phyloP scores from a whole-genome alignment of 1,139 yeast species.

The Hansenula lynferdii region DNA sequence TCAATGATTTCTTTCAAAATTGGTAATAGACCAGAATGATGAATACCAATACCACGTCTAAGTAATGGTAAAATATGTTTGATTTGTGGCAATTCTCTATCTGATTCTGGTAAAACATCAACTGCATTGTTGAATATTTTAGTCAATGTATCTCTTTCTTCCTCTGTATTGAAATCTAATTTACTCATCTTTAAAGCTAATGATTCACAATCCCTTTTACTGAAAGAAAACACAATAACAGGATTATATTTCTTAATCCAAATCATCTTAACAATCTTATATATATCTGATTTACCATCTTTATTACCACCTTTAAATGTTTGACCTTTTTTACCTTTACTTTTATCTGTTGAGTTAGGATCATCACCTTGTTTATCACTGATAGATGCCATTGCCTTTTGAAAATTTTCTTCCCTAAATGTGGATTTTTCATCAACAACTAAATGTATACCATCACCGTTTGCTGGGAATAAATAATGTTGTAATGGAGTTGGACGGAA shows the following conservation, averaged over 20 bases:
- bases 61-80: slow-evolving; percentile 83
- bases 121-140: slow-evolving; percentile 90
- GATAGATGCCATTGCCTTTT: slow-evolving; percentile 95
- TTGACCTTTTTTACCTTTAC: slow-evolving; percentile 74
- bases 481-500: slow-evolving; percentile 98
- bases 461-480: slow-evolving; percentile 94
- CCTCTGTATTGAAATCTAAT: slow-evolving; percentile 86
- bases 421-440: slow-evolving; percentile 97
- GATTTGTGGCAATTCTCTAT: slow-evolving; percentile 90
- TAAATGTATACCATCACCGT: slow-evolving; percentile 94
- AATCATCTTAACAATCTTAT: slow-evolving; percentile 96
- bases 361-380: slow-evolving; percentile 83
- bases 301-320: slow-evolving; percentile 87
- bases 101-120: slow-evolving; percentile 79
- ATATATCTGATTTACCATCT: slow-evolving; percentile 85
- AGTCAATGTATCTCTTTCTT: slow-evolving; percentile 84
- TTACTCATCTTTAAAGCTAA: slow-evolving; percentile 94
- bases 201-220: slow-evolving; percentile 94
- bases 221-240: slow-evolving; percentile 94
- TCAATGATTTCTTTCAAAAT: slow-evolving; percentile 96
- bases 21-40: slow-evolving; percentile 95
- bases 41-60: slow-evolving; percentile 96
- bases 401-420: slow-evolving; percentile 96
- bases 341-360: slow-evolving; percentile 51
- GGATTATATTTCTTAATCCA: slow-evolving; percentile 96